Evolutionary conservation across 2,329 filamentous ascomycete genomes (phyloP), one percentile per base, ranked within the genome.

Genomic region (Orbilia blumenaviensis): DNA sequence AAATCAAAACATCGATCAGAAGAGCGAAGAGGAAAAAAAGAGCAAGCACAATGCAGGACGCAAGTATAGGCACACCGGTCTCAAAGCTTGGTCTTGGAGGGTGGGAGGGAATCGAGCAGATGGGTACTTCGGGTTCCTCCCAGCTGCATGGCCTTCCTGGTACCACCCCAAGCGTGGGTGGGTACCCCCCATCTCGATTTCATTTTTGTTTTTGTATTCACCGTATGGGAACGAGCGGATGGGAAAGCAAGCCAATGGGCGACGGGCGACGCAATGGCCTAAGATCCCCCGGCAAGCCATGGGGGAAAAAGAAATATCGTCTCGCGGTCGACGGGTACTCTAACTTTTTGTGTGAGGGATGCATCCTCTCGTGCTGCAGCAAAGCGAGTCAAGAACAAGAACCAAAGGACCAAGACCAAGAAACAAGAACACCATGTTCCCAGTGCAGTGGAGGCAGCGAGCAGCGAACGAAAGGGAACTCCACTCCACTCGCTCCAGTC

Each of bases 141-240:
- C 48, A 62, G 46, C 50, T 56, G 46, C 71, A 68, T 75, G 56
- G 46, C 48, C 63, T 62, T 29, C 71, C 68, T 66, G 67, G 71
- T 75, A 75, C 63, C 56, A 75, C 71, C 68, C 48, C 48, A 63
- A 56, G 54, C 63, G 44, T 67, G 61, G 62, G 71, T 75, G 63
- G 62, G 71, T 75, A 75, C 69, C 72, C 64, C 64, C 72, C 72
- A 76, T 76, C 72, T 76, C 72, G 58, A 69, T 54, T 48, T 75
- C n/a, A n/a, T n/a, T 69, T 69, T 76, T 32, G 41, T 50, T 64
- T 50, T 67, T 50, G 63, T 68, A 68, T 75, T 64, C 56, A 42
- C 63, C 52, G 52, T 61, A 48, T 62, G 64, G 71, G 71, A 75
- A 75, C 54, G 44, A 64, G 64, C 71, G 71, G 71, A 75, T 68